Evolutionary conservation across 78 protist species (phyloP), one percentile per base, ranked within the genome.

Genomic region (Chrysochromulina parva): DNA sequence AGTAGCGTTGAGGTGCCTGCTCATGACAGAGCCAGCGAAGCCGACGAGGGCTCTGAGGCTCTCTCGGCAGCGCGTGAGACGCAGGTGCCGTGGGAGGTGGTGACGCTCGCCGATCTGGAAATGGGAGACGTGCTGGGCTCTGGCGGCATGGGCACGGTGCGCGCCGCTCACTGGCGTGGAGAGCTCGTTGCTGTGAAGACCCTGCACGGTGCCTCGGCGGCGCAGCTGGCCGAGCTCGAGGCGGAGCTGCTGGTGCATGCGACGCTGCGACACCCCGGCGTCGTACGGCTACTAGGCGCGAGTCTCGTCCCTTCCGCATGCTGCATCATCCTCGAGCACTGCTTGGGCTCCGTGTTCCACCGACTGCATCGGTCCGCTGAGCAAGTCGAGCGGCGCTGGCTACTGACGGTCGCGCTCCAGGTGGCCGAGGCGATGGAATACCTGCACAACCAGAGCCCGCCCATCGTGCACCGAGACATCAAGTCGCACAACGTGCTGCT

Each of bases 381-480:
- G 53, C 24, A 7, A 3, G 16, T 73, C 82, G 54, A 10, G 13
- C 53, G 54, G 10, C 50, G 82, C 4, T 7, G 3, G 26, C 5
- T 4, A 7, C 28, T 19, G 69, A 11, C 50, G 82, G 2, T 48
- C 24, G 50, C 62, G 62, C 22, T 3, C 47, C 86, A 71, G 22
- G 54, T 85, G 6, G 90, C 90, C 59, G 6, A 28, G 1, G 93
- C 62, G 47, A 28, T 91, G 87, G 28, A 19, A 74, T 85, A n/a
- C 55, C 53, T 91, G 74, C 93, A 91, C 90, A 3, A 28, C 9
- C 82, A 0, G 62, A 20, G 17, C 14, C 90, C 93, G 47, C 87
- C 93, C 10, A 14, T 91, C 53, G 58, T 87, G 13, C 93, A 91
- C 86, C 62, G 93, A 17, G 93, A 91, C 69, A 48, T 91, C 82